These are phyloP conservation scores for Yamadazyma pseudoaaseri DNA, from an alignment of 1,139 yeast genomes.

Conservation along the genomic window DNA sequence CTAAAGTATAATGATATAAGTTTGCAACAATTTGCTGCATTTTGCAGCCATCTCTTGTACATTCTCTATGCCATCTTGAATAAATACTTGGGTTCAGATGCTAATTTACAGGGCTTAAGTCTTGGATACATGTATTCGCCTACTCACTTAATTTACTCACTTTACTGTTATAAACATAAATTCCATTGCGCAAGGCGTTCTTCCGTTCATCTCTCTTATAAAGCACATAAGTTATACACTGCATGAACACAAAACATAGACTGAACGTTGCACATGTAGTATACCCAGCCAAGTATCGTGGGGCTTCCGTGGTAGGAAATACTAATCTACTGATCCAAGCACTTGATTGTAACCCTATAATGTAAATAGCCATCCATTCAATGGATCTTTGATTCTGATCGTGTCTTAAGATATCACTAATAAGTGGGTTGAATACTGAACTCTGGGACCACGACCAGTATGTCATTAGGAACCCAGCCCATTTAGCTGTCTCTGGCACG, in stretches of 20 bases:
- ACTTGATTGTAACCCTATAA: conserved; percentile 25
- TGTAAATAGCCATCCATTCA: conserved; percentile 25
- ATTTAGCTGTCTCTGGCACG: conserved; percentile 33
- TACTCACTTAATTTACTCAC: too few relatives aligned
- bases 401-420: conserved; percentile 22
- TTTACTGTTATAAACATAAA: conserved; percentile 17
- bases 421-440: conserved; percentile 22
- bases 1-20: too few relatives aligned
- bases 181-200: conserved; percentile 46
- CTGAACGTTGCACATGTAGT: conserved; percentile 24
- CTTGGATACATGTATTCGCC: too few relatives aligned
- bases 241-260: conserved; percentile 13
- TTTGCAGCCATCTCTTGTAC: too few relatives aligned
- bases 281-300: conserved; percentile 50
- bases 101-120: too few relatives aligned
- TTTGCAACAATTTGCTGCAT: too few relatives aligned
- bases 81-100: too few relatives aligned
- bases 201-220: conserved; percentile 54
- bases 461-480: conserved; percentile 30
- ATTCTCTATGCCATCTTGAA: too few relatives aligned
- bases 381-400: conserved; percentile 25
- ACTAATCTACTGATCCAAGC: conserved; percentile 25
- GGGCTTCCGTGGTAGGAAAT: conserved; percentile 49
- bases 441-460: conserved; percentile 23
- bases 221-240: conserved; percentile 37